phyloP scores from a whole-genome alignment of 495 filamentous ascomycete species.

The Aspergillus affinis region DNA sequence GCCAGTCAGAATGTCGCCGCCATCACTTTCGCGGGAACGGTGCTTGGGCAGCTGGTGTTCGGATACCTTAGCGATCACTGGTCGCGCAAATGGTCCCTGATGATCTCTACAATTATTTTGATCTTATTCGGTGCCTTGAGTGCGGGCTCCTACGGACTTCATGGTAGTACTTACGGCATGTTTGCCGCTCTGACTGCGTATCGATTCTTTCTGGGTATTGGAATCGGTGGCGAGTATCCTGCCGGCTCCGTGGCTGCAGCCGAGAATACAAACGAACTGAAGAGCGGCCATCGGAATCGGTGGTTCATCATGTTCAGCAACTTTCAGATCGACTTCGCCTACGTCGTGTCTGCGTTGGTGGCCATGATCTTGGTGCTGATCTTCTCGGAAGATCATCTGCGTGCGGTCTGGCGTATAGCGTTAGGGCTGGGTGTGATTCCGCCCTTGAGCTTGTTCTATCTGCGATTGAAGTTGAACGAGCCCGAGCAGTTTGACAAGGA shows the following conservation, averaged over 20 bases:
- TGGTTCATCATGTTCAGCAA: conserved; percentile 97
- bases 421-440: conserved; percentile 80
- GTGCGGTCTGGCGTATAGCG: conserved; percentile 72
- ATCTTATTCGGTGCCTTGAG: conserved; percentile 80
- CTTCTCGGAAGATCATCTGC: conserved; percentile 64
- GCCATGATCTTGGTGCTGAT: conserved; percentile 71
- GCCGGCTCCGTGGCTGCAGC: conserved; percentile 82
- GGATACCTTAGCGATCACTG: conserved; percentile 81
- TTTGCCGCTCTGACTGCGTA: conserved; percentile 82
- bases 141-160: conserved; percentile 70
- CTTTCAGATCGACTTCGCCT: conserved; percentile 79
- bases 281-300: conserved; percentile 73
- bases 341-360: conserved; percentile 72
- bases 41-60: conserved; percentile 80
- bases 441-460: conserved; percentile 68
- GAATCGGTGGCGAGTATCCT: conserved; percentile 78
- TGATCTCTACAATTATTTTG: conserved; percentile 77
- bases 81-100: conserved; percentile 77
- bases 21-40: conserved; percentile 87
- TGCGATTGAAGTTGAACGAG: conserved; percentile 76
- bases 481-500: conserved; percentile 75
- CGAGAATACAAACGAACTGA: conserved; percentile 81
- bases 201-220: conserved; percentile 74
- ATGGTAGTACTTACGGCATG: conserved; percentile 62
- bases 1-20: conserved; percentile 69